Conservation (phyloP, 306 rosid genomes). For the Quercus glauca region DNA sequence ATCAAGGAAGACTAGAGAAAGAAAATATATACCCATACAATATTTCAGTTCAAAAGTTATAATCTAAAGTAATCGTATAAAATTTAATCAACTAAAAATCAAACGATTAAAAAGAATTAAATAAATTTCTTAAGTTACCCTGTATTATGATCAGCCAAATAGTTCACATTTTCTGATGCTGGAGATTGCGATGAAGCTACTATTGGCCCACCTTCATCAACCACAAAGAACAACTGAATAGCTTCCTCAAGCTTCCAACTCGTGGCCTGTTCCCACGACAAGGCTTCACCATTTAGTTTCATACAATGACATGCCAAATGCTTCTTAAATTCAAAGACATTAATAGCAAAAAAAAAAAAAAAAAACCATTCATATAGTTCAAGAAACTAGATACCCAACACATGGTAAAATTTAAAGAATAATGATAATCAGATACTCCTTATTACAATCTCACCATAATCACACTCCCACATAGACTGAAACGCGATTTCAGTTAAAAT, state of each 20-base stretch:
- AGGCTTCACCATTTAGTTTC: background rate
- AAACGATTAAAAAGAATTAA: background rate
- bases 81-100: background rate
- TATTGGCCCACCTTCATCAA: constrained; percentile 53
- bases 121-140: constrained; percentile 24
- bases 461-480: no score
- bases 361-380: no score
- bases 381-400: background rate
- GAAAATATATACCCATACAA: constrained; percentile 61
- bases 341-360: no score
- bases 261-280: constrained; percentile 61
- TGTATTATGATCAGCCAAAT: constrained; percentile 39
- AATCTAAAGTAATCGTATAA: constrained; percentile 1
- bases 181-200: constrained; percentile 29
- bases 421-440: no score
- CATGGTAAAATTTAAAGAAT: background rate
- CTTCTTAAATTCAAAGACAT: no score
- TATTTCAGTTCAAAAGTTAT: constrained; percentile 18
- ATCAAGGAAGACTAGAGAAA: background rate
- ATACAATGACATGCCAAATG: background rate
- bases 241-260: constrained; percentile 97
- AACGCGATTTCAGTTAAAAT: no score
- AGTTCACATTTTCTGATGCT: constrained; percentile 41
- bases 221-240: constrained; percentile 79
- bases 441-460: no score